Conservation (phyloP, 129 eudicot genomes). For the Lactuca sativa region DNA sequence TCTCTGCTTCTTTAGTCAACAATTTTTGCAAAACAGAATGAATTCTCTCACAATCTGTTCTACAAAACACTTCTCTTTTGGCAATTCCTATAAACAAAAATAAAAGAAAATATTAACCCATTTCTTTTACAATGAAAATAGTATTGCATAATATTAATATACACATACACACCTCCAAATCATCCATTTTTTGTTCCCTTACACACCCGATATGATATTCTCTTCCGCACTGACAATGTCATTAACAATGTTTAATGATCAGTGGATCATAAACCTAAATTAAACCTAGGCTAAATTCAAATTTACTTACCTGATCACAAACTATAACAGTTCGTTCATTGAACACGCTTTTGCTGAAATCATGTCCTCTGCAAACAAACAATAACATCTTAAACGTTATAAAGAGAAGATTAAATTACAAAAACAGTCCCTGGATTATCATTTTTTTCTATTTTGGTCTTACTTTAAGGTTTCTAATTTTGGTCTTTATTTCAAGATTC, state of each 20-base stretch:
- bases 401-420: too few relatives aligned
- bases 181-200: conserved; percentile 76
- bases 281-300: not conserved
- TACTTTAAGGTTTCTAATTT: too few relatives aligned
- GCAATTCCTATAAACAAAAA: conserved; percentile 95
- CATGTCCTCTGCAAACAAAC: conserved; percentile 65
- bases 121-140: not conserved
- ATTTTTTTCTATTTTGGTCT: too few relatives aligned
- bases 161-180: conserved; percentile 57
- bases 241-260: not conserved
- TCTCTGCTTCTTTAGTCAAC: conserved; percentile 57
- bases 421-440: too few relatives aligned
- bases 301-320: conserved; percentile 74
- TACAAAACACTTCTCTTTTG: conserved; percentile 85
- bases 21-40: conserved; percentile 57
- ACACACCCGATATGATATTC: conserved; percentile 95
- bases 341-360: conserved; percentile 74
- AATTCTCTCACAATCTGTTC: conserved; percentile 58
- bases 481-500: too few relatives aligned
- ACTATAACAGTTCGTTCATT: conserved; percentile 89
- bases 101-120: too few relatives aligned
- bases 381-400: conserved; percentile 4
- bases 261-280: too few relatives aligned
- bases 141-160: too few relatives aligned
- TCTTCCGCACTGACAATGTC: conserved; percentile 60